Evolutionary conservation across 768 basidiomycete genomes (phyloP), one percentile per base, ranked within the genome.

Genomic region (Tricholoma saponaceum): DNA sequence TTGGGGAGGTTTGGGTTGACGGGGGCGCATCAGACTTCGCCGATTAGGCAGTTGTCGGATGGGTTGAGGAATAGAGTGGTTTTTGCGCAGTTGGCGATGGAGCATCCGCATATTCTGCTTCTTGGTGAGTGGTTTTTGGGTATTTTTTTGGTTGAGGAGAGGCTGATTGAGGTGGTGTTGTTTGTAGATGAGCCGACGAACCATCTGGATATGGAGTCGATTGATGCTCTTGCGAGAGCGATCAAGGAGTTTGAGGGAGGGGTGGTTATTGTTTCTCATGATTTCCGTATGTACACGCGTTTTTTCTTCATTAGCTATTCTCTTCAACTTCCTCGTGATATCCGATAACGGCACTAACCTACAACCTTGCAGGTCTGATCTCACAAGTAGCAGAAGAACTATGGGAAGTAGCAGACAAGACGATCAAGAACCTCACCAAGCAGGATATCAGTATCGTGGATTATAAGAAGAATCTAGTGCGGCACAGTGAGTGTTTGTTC

Each of bases 241-340:
- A 98, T 99, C 81, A 97, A 96, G 73, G 92, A 91, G 68, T 99
- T 92, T 71, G 89, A 92, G 68, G 97, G 97, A 58, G 96, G 97
- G 66, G 97, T 99, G 39, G 97, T 98, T 64, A 98, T 99, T 70
- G 97, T 99, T 62, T 98, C 95, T 50, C 97, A 98, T 79, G 96
- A 99, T 75, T 99, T 99, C 90, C 91, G 96, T 92, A 65, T 63
- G 89, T 83, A 23, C 14, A 10, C 52, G n/a, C 16, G 30, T 30
- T 55, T 26, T 32, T 30, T n/a, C 16, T 16, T 28, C 52, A 44
- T 47, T 14, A 23, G 5, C 13, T 23, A 12, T 47, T 12, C 44
- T 4, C 16, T 8, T 12, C 22, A 2, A 4, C 20, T 44, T 22
- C 18, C 12, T 14, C n/a, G n/a, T n/a, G n/a, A n/a, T n/a, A 43